Evolutionary conservation across 208 protist genomes (phyloP).

Genomic region (Trypanosoma theileri): DNA sequence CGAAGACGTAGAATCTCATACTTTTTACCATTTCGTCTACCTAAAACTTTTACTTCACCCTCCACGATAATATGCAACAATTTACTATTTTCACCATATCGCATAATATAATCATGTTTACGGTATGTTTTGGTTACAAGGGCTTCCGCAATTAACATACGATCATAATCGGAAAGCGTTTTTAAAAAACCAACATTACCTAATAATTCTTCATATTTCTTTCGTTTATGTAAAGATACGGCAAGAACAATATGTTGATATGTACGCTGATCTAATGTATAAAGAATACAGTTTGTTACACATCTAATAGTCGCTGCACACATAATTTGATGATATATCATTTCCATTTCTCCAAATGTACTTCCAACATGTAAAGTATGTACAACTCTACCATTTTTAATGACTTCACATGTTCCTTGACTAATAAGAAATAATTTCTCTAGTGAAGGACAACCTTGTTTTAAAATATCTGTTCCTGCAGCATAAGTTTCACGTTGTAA

Average conservation of each 20-base stretch:
- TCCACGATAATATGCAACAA: slow-evolving; percentile 82
- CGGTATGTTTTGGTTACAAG: slow-evolving; percentile 63
- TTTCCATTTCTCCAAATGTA: slow-evolving; percentile 82
- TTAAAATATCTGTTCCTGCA: slow-evolving; percentile 64
- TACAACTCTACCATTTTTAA: slow-evolving; percentile 76
- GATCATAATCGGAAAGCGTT: slow-evolving; percentile 80
- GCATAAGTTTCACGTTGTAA: slow-evolving; percentile 63
- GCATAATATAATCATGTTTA: slow-evolving; percentile 69
- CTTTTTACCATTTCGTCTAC: slow-evolving; percentile 52
- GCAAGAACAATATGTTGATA: slow-evolving; percentile 82
- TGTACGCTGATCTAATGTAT: slow-evolving; percentile 76
- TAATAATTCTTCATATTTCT: slow-evolving; percentile 68
- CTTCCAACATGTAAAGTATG: slow-evolving; percentile 52
- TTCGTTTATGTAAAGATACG: slow-evolving; percentile 59
- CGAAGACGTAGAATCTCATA: slow-evolving; percentile 68
- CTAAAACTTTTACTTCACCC: slow-evolving; percentile 79
- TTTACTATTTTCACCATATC: slow-evolving; percentile 62
- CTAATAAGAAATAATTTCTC: slow-evolving; percentile 78
- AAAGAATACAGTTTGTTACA: slow-evolving; percentile 74
- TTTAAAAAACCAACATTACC: slow-evolving; percentile 69
- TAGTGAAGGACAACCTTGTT: slow-evolving; percentile 61
- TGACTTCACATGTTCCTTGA: slow-evolving; percentile 79
- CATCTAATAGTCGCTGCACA: slow-evolving; percentile 80
- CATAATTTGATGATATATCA: slow-evolving; percentile 87
- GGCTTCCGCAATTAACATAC: slow-evolving; percentile 85